Percentiles rank a stretch among this genome's conserved stretches.
phyloP scores from a whole-genome alignment of 2,329 filamentous ascomycete genomes.

The Ramichloridium luteum region DNA sequence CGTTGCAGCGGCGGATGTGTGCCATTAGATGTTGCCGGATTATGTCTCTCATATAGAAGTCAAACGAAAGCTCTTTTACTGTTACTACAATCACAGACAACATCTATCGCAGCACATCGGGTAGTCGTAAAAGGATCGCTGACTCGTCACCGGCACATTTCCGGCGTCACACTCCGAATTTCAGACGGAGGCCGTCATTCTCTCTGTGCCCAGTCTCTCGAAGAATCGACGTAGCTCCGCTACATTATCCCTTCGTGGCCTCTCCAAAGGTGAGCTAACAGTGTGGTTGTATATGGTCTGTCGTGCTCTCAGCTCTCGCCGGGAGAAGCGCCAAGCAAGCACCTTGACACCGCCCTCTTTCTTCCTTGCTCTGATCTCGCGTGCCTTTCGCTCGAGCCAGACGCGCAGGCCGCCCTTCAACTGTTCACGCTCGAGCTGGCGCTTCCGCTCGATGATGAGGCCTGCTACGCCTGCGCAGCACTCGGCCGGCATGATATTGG shows the following conservation, averaged over 20 bases:
- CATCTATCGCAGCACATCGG: too few species aligned
- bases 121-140: too few species aligned
- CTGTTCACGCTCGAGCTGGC: slow-evolving; percentile 52
- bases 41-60: too few species aligned
- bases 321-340: slow-evolving; percentile 29
- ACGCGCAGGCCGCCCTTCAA: slow-evolving; percentile 54
- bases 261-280: slow-evolving; percentile 6
- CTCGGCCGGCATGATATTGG: slow-evolving; percentile 53
- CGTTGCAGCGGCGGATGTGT: too few species aligned
- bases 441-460: slow-evolving; percentile 48
- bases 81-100: too few species aligned
- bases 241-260: slow-evolving; percentile 28
- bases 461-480: slow-evolving; percentile 45
- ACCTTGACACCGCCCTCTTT: slow-evolving; percentile 29
- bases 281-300: slow-evolving; percentile 2
- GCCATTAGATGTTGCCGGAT: too few species aligned
- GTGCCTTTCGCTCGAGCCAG: slow-evolving; percentile 43
- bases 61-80: too few species aligned
- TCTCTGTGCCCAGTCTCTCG: slow-evolving; percentile 5
- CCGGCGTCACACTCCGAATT: too few species aligned
- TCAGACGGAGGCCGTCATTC: not conserved
- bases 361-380: slow-evolving; percentile 25
- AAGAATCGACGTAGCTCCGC: slow-evolving; percentile 47
- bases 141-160: too few species aligned
- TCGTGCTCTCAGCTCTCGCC: slow-evolving; percentile 27